phyloP scores from a whole-genome alignment of 2,329 filamentous ascomycete species.

The Penicillium sp. region DNA sequence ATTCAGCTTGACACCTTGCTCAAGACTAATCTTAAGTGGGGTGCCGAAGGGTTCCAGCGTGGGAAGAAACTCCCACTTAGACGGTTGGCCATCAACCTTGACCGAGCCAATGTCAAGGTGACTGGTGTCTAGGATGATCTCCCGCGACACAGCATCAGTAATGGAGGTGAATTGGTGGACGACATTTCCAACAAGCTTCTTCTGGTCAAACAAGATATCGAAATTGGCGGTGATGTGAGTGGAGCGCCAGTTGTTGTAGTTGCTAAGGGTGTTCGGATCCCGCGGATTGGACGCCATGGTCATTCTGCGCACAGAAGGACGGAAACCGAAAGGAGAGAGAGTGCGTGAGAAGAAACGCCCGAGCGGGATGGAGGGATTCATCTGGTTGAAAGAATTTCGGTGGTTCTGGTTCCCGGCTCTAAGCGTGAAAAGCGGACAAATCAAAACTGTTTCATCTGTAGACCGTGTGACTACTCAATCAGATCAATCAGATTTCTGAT shows the following conservation, averaged over 20 bases:
- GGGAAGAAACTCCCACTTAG: conserved; percentile 69
- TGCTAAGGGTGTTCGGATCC: conserved; percentile 88
- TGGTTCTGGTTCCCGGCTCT: conserved; percentile 9
- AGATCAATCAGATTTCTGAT: not conserved
- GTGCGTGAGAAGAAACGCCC: not conserved
- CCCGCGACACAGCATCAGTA: conserved; percentile 68
- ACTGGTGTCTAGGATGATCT: conserved; percentile 87
- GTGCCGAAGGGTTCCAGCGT: conserved; percentile 67
- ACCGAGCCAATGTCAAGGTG: conserved; percentile 72
- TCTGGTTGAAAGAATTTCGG: conserved; percentile 1
- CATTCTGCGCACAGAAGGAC: conserved; percentile 2
- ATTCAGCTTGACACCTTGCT: conserved; percentile 47
- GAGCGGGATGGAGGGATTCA: conserved; percentile 7
- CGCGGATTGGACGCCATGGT: conserved; percentile 51
- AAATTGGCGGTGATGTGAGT: conserved; percentile 80
- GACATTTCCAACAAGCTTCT: conserved; percentile 74
- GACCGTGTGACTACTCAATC: not conserved
- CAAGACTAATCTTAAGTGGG: conserved; percentile 50
- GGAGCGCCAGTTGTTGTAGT: conserved; percentile 85
- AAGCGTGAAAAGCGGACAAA: conserved; percentile 12
- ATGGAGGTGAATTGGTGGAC: conserved; percentile 73
- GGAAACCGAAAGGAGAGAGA: not conserved
- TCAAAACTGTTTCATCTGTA: not conserved
- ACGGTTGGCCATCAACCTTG: conserved; percentile 63
- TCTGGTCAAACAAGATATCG: conserved; percentile 78